Evolutionary conservation across 2,329 filamentous ascomycete species (phyloP).

Genomic region (Aspergillus quadricinctus): DNA sequence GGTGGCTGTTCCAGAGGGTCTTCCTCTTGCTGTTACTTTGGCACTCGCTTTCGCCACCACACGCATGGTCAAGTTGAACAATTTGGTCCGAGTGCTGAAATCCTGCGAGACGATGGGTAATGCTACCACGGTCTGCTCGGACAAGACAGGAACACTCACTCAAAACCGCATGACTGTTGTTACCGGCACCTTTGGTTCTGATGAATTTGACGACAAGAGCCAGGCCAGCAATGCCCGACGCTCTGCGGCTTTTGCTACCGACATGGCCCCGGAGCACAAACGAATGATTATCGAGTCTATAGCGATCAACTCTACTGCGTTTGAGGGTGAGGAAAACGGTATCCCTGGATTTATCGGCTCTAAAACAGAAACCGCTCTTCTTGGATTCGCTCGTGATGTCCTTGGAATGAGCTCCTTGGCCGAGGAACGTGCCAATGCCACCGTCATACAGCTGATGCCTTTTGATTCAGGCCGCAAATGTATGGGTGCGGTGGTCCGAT

Average conservation of each 20-base stretch:
- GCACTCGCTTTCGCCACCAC: conserved; percentile 73
- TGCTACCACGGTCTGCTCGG: conserved; percentile 74
- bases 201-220: conserved; percentile 19
- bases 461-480: conserved; percentile 75
- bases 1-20: conserved; percentile 70
- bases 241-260: conserved; percentile 3
- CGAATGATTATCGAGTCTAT: conserved; percentile 39
- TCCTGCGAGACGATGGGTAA: conserved; percentile 81
- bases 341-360: conserved; percentile 65
- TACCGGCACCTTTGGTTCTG: conserved; percentile 59
- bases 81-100: conserved; percentile 70
- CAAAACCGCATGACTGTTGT: conserved; percentile 75
- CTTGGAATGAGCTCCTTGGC: conserved; percentile 63
- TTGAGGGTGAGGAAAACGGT: conserved; percentile 67
- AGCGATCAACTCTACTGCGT: conserved; percentile 62
- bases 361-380: conserved; percentile 71
- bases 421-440: conserved; percentile 58
- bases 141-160: conserved; percentile 73
- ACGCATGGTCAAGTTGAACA: conserved; percentile 73
- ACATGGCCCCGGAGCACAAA: conserved; percentile 26
- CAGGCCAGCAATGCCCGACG: conserved; percentile 4
- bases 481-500: conserved; percentile 46
- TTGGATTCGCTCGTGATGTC: conserved; percentile 63
- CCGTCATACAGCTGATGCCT: conserved; percentile 63
- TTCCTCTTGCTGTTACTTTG: conserved; percentile 71